A percentile compares a stretch with the other conserved stretches of the same genome.
Evolutionary conservation across 306 rosid species (phyloP).

Genomic region (Pueraria montana): DNA sequence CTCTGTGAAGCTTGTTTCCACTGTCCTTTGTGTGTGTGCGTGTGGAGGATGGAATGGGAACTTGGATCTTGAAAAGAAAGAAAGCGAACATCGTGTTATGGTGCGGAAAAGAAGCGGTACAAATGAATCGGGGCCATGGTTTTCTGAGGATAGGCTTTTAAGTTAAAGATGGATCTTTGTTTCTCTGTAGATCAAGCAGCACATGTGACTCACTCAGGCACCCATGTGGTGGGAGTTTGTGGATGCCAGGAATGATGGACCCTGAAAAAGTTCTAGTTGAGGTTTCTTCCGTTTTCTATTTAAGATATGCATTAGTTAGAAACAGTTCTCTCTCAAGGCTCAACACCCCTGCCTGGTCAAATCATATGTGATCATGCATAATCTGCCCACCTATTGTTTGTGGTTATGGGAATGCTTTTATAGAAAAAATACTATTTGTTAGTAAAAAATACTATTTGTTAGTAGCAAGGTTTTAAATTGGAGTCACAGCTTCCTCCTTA

Average conservation of each 20-base stretch:
- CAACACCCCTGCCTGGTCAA: conserved; percentile 7
- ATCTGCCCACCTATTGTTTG: conserved; percentile 6
- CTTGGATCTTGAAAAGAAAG: conserved; percentile 17
- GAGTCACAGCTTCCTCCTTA: too few relatives aligned
- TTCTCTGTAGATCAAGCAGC: conserved; percentile 44
- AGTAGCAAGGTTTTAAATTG: too few relatives aligned
- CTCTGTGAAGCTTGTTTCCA: conserved; percentile 5
- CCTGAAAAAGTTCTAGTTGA: conserved; percentile 47
- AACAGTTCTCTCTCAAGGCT: conserved; percentile 31
- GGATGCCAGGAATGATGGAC: conserved; percentile 57
- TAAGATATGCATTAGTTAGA: conserved; percentile 23
- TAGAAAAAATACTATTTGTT: background rate
- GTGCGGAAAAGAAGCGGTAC: conserved; percentile 46
- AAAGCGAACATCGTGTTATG: background rate
- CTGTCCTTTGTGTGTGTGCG: conserved; percentile 27
- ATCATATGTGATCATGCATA: conserved; percentile 30
- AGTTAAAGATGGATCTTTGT: conserved; percentile 41
- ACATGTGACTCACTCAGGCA: conserved; percentile 52
- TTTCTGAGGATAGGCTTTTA: conserved; percentile 47
- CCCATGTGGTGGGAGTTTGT: conserved; percentile 56
- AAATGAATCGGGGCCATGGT: conserved; percentile 54
- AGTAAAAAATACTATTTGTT: too few relatives aligned
- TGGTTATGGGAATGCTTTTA: background rate
- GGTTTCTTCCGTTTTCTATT: conserved; percentile 31
- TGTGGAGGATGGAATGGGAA: conserved; percentile 35